A percentile compares a stretch with the other conserved stretches of the same genome.
These are phyloP conservation scores for Halophytophthora polymorphica DNA, from an alignment of 352 stramenopile genomes.

Conservation along the genomic window DNA sequence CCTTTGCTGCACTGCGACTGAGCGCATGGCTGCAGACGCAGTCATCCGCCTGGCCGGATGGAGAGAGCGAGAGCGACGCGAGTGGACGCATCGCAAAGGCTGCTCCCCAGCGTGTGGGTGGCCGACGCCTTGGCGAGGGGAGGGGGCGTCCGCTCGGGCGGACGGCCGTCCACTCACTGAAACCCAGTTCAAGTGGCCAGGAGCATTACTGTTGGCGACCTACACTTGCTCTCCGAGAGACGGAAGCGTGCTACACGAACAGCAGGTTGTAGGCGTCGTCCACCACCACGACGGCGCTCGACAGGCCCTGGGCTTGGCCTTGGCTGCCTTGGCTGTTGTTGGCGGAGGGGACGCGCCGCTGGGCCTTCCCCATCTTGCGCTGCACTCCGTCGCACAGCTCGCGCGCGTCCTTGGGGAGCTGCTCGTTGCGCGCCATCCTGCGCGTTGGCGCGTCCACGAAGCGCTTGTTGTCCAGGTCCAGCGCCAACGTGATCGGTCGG, in stretches of 20 bases:
- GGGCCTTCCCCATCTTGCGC: conserved; percentile 39
- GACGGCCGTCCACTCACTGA: too few relatives aligned
- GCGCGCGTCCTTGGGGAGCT: conserved; percentile 50
- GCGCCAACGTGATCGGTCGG: conserved; percentile 36
- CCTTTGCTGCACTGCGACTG: neutral
- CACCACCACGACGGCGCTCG: conserved; percentile 23
- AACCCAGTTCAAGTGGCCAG: too few relatives aligned
- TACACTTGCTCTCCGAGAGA: neutral
- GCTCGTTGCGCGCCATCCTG: conserved; percentile 46
- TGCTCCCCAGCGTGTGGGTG: too few relatives aligned
- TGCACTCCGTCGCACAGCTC: conserved; percentile 47
- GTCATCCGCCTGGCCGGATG: neutral
- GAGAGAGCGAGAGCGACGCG: neutral
- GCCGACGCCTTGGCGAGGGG: neutral
- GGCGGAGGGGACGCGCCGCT: conserved; percentile 10
- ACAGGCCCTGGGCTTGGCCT: conserved; percentile 1
- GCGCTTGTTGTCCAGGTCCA: conserved; percentile 46
- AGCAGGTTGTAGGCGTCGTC: conserved; percentile 50
- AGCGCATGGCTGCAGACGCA: neutral
- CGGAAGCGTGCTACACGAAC: conserved; percentile 31
- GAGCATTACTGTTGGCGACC: conserved; percentile 6
- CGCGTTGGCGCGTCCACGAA: conserved; percentile 24
- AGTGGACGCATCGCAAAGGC: neutral
- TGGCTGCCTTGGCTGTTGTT: conserved; percentile 7
- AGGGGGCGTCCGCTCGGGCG: neutral